Conservation (phyloP, 768 basidiomycete genomes). For the Arthromyces matolae region DNA sequence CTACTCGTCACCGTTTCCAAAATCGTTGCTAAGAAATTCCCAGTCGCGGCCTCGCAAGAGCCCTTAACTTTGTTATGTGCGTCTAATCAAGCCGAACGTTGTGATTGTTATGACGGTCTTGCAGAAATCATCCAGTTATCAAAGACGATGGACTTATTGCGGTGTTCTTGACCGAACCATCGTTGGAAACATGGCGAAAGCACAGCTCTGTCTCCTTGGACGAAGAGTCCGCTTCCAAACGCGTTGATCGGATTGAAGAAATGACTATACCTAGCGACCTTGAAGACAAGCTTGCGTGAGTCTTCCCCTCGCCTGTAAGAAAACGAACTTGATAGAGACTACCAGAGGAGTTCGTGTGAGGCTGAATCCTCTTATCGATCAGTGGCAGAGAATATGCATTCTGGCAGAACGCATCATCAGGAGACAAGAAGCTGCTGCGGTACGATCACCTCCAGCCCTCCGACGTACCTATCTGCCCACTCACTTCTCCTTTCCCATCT, state of each 20-base stretch:
- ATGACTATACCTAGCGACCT: slow-evolving; percentile 92
- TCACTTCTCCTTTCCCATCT: slow-evolving; percentile 62
- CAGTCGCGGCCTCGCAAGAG: slow-evolving; percentile 78
- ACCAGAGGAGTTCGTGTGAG: slow-evolving; percentile 70
- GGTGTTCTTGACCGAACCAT: slow-evolving; percentile 77
- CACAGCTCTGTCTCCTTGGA: slow-evolving; percentile 71
- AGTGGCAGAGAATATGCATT: slow-evolving; percentile 88
- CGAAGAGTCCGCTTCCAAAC: slow-evolving; percentile 81
- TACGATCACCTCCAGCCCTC: slow-evolving; percentile 66
- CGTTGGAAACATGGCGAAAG: slow-evolving; percentile 88
- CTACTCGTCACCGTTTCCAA: background rate
- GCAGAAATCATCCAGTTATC: slow-evolving; percentile 89
- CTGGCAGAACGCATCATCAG: slow-evolving; percentile 85
- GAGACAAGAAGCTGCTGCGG: slow-evolving; percentile 89
- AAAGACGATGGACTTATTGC: slow-evolving; percentile 82
- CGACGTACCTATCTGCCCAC: slow-evolving; percentile 61
- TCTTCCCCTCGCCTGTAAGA: background rate
- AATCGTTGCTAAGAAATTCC: slow-evolving; percentile 2
- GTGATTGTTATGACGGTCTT: background rate
- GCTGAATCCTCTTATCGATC: slow-evolving; percentile 75
- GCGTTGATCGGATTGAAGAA: slow-evolving; percentile 79
- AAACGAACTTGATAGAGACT: slow-evolving; percentile 8
- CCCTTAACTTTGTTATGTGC: slow-evolving; percentile 74
- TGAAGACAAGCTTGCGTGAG: slow-evolving; percentile 82
- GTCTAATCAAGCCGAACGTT: slow-evolving; percentile 19